phyloP scores from a whole-genome alignment of 306 rosid genomes.

The Cicer chorassanicum region DNA sequence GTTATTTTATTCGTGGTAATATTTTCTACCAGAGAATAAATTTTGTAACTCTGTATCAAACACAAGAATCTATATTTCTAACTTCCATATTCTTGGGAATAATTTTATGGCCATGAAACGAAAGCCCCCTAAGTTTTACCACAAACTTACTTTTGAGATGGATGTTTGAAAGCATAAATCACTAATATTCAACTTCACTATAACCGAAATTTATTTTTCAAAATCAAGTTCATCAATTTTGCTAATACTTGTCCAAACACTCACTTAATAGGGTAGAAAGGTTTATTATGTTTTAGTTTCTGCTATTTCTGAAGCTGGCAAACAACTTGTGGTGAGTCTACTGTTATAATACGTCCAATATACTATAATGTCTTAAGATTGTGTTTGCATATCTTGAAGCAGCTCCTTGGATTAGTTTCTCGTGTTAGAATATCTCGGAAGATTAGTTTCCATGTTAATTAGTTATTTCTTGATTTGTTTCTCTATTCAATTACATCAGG shows the following conservation, averaged over 20 bases:
- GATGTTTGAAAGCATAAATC: neutral
- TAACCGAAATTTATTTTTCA: conserved; percentile 13
- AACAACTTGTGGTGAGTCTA: conserved; percentile 9
- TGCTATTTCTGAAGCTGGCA: conserved; percentile 3
- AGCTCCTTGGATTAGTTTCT: conserved; percentile 1
- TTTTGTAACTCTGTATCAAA: neutral
- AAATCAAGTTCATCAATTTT: neutral
- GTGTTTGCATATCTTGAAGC: neutral
- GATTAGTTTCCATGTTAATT: neutral
- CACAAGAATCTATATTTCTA: neutral
- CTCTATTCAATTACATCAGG: neutral
- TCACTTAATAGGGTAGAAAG: conserved; percentile 2
- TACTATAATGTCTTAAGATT: neutral
- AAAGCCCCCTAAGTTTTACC: neutral
- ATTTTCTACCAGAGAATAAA: neutral
- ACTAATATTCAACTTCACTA: neutral
- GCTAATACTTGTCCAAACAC: conserved; percentile 3
- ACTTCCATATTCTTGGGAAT: conserved; percentile 4
- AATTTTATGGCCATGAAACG: neutral
- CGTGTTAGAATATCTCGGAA: conserved; percentile 3
- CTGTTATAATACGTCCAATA: neutral
- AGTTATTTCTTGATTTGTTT: neutral
- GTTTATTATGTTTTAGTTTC: conserved; percentile 29
- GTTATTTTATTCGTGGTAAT: neutral
- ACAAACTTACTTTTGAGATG: neutral